Base-by-base conservation (phyloP, 257 asterid genomes). In the Ophiorrhiza pumila region DNA sequence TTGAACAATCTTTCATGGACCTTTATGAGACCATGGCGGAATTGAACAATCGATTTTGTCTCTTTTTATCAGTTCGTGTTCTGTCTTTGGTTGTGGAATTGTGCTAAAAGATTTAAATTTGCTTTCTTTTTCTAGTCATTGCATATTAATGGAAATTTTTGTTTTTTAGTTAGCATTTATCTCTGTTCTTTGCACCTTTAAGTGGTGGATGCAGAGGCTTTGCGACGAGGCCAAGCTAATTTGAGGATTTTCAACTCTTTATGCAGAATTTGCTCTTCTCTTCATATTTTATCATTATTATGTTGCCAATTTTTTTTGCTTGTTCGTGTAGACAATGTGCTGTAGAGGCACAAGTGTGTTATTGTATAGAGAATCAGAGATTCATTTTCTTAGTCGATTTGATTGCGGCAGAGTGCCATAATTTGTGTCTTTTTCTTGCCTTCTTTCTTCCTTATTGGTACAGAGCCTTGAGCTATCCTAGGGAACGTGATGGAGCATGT, bases 391-490 rank as follows among this genome's bases (percentile, higher is more conserved):
- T 4, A 23, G 6, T 4, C 2, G 17, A 34, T 35, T 34, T 34
- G 31, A 11, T 62, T 37, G 15, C 8, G 22, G 10, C 7, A 34
- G 25, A 37, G 49, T 37, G 17, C 20, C 61, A 9, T 6, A 25
- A 65, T 34, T 18, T n/a, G 41, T 55, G 53, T 43, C 10, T 10
- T 34, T 35, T 29, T 6, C 17, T 55, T 35, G n/a, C 13, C 35
- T 25, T 57, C 42, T 52, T 41, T n/a, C 0, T 22, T 53, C 58
- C 29, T 35, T 39, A 10, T n/a, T 57, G 52, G 29, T 72, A n/a
- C 81, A 80, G 84, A 73, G 84, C 81, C 1, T 76, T 80, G 59
- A 78, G 84, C 69, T 72, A 56, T 74, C 81, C 81, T 13, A 61
- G 81, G 70, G 76, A 73, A 34, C 70, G 23, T 8, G 84, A 80